Percentiles rank a stretch among this genome's conserved stretches.
phyloP scores from a whole-genome alignment of 2,329 filamentous ascomycete species.

The Trichoderma sp. region DNA sequence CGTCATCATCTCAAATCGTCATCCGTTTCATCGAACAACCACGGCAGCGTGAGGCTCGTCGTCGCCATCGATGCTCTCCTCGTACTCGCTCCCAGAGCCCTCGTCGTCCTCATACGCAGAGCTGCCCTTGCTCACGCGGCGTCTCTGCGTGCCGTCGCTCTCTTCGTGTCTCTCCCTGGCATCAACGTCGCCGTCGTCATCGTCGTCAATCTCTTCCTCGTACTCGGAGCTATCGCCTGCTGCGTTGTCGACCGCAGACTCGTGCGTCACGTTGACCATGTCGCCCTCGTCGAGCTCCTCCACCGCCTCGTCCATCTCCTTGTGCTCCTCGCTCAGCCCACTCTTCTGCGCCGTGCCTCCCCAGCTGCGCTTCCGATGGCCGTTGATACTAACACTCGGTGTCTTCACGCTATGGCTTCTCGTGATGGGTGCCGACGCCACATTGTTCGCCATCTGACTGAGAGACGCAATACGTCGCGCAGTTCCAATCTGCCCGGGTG shows the following conservation, averaged over 20 bases:
- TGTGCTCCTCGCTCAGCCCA: constrained; percentile 57
- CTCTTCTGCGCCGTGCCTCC: constrained; percentile 54
- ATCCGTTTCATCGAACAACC: constrained; percentile 6
- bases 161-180: constrained; percentile 39
- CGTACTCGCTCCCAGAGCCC: constrained; percentile 47
- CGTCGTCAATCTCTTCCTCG: constrained; percentile 30
- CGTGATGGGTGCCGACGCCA: constrained; percentile 65
- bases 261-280: constrained; percentile 22
- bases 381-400: constrained; percentile 47
- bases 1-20: neutral
- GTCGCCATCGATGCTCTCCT: constrained; percentile 24
- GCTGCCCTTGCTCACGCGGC: constrained; percentile 52
- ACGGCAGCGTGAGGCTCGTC: constrained; percentile 20
- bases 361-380: constrained; percentile 71
- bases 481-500: constrained; percentile 55
- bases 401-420: constrained; percentile 78
- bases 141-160: constrained; percentile 57
- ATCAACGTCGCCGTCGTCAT: constrained; percentile 31
- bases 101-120: constrained; percentile 45
- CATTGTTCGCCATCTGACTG: constrained; percentile 83
- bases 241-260: constrained; percentile 27
- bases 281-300: constrained; percentile 53
- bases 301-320: constrained; percentile 67
- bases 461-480: constrained; percentile 84
- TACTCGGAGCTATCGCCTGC: constrained; percentile 31